Evolutionary conservation across 257 asterid genomes (phyloP), one percentile per base, ranked within the genome.

Genomic region (Leptodermis oblonga): DNA sequence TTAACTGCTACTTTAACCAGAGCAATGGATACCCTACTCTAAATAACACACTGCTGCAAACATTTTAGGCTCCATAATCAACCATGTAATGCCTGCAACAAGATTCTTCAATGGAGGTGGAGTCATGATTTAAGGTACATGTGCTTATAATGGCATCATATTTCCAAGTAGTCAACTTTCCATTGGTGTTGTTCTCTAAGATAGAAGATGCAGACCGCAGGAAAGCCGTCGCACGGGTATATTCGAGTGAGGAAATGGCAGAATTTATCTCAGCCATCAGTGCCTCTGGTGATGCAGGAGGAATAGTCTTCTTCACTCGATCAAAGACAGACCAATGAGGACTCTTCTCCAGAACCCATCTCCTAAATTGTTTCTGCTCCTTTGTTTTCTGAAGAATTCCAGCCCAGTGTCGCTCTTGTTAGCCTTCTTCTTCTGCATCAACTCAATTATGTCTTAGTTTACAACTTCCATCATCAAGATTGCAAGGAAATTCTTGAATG

Each of bases 261-360:
- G 88, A 74, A 71, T 86, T 75, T 5, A 85, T 82, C 80, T 84
- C 86, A n/a, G 85, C 76, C 88, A 86, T 84, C 18, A 88, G 83
- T 22, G 78, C 80, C 69, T 88, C 89, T 2, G 96, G 89, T 34
- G 79, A 68, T 22, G 62, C 26, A 39, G 82, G 13, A n/a, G n/a
- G n/a, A n/a, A 74, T 75, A 46, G 71, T 58, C 74, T 83, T 86
- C n/a, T n/a, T 59, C 26, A 84, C 81, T 25, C 80, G 82, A 37
- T 88, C 92, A 71, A 73, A 86, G 52, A 82, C 87, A 52, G 71
- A 78, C 91, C 96, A 86, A 1, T 63, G 76, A 36, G 41, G 59
- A 25, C 62, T 70, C 82, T 69, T 77, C 84, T 28, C 77, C 56
- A 36, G 49, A 75, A 65, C 80, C 79, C 96, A 81, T 88, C 78